Evolutionary conservation across 495 filamentous ascomycete species (phyloP).

Genomic region (Evansstolkia leycettana): DNA sequence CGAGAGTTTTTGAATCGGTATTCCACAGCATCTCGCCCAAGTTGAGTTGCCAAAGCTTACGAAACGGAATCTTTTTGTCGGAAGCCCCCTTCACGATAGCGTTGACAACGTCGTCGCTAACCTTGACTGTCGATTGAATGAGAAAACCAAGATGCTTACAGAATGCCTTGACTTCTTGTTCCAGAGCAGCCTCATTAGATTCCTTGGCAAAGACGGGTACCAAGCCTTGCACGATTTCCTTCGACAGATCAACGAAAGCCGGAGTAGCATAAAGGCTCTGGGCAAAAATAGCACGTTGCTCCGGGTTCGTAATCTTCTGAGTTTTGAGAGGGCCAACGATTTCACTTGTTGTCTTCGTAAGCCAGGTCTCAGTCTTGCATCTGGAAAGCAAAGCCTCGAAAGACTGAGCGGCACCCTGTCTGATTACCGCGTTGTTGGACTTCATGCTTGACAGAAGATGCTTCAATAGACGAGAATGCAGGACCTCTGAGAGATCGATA

Average conservation of each 20-base stretch:
- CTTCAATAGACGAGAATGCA: slow-evolving; percentile 62
- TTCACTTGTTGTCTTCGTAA: slow-evolving; percentile 61
- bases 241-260: slow-evolving; percentile 40
- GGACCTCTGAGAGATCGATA: slow-evolving; percentile 64
- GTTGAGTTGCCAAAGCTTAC: slow-evolving; percentile 69
- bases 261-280: slow-evolving; percentile 60
- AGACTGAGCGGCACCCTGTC: slow-evolving; percentile 59
- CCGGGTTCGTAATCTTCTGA: slow-evolving; percentile 65
- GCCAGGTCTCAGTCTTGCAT: slow-evolving; percentile 40
- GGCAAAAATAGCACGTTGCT: slow-evolving; percentile 69
- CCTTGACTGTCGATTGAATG: slow-evolving; percentile 41
- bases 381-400: slow-evolving; percentile 52
- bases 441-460: slow-evolving; percentile 79
- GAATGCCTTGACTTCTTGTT: slow-evolving; percentile 60
- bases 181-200: slow-evolving; percentile 70
- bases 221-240: slow-evolving; percentile 53
- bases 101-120: slow-evolving; percentile 53
- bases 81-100: slow-evolving; percentile 66
- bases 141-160: slow-evolving; percentile 46
- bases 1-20: slow-evolving; percentile 27
- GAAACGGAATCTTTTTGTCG: slow-evolving; percentile 70
- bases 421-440: slow-evolving; percentile 67
- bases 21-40: slow-evolving; percentile 63
- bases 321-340: slow-evolving; percentile 65
- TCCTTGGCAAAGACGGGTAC: slow-evolving; percentile 59